Base-by-base conservation (phyloP, 2,329 filamentous ascomycete species). In the Colletotrichum sp. region DNA sequence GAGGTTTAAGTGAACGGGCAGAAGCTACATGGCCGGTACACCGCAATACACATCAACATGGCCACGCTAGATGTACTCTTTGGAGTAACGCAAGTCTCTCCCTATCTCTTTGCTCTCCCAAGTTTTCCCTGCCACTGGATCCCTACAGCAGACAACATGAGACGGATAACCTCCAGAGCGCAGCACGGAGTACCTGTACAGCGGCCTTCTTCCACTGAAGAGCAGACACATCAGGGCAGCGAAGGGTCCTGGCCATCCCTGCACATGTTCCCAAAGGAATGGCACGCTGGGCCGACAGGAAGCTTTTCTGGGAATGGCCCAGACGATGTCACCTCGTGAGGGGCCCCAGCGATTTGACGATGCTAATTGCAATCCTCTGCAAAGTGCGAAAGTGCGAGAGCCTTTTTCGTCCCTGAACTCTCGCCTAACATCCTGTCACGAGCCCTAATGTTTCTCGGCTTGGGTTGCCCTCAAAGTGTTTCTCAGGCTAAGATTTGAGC, bases 251-350 rank as follows among this genome's bases (percentile, higher is more conserved):
- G 28, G 63, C 48, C 63, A 44, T 64, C 19, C 19, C n/a, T 36
- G 72, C 63, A 57, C n/a, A 75, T 68, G 39, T 60, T 75, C 72
- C 72, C 69, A 75, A 67, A 75, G 69, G 72, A 68, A 75, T 75
- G 72, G 72, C 72, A 75, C 72, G 69, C 72, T 72, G 69, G 61
- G 63, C 68, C 61, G 72, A n/a, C 69, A 67, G 63, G 72, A 63
- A 59, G 68, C 28, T 30, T 71, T 71, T 30, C 44, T 71, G 28
- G 32, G 19, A 36, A 44, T 32, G 13, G 32, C 44, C 52, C 39
- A n/a, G 59, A 28, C 55, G 55, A 59, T 59, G 55, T 59, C 22
- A 27, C 27, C 16, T 59, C 16, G 19, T 25, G 66, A 13, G 22
- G 39, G 39, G 39, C 59, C 22, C 44, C 13, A 32, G 32, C 12